Evolutionary conservation across 257 asterid species (phyloP).

Genomic region (Agastache rugosa): DNA sequence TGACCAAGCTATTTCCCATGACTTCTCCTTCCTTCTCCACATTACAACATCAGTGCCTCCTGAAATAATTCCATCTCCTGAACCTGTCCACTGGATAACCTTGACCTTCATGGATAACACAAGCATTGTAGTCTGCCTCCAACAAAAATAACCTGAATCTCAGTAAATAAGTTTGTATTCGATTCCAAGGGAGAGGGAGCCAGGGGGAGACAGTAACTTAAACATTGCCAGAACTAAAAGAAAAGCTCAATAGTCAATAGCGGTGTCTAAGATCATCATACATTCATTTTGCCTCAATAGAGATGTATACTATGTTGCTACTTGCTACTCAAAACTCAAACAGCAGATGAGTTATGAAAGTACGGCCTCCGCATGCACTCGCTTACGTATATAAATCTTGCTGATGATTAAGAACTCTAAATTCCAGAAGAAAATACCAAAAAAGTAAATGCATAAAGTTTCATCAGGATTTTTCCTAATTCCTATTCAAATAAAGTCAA

Average conservation of each 20-base stretch:
- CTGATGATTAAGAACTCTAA: conserved; percentile 9
- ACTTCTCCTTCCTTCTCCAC: conserved; percentile 76
- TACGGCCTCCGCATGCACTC: background rate
- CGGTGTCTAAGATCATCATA: conserved; percentile 19
- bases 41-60: conserved; percentile 84
- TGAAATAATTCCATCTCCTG: conserved; percentile 92
- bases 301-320: background rate
- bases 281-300: background rate
- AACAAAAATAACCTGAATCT: conserved; percentile 99
- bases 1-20: conserved; percentile 95
- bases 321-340: background rate
- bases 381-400: conserved; percentile 9
- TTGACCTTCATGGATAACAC: conserved; percentile 76
- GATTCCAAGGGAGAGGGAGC: conserved; percentile 42
- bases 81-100: conserved; percentile 86
- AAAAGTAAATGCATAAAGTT: background rate
- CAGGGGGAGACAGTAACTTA: conserved; percentile 18
- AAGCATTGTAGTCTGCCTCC: conserved; percentile 94
- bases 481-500: conserved; percentile 1
- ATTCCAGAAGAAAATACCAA: background rate
- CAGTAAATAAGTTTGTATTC: conserved; percentile 82
- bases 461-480: conserved; percentile 5
- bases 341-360: too few relatives aligned
- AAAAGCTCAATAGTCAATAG: conserved; percentile 4
- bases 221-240: conserved; percentile 10